Evolutionary conservation across 78 protist genomes (phyloP), one percentile per base, ranked within the genome.

Genomic region (Acrasis kona): DNA sequence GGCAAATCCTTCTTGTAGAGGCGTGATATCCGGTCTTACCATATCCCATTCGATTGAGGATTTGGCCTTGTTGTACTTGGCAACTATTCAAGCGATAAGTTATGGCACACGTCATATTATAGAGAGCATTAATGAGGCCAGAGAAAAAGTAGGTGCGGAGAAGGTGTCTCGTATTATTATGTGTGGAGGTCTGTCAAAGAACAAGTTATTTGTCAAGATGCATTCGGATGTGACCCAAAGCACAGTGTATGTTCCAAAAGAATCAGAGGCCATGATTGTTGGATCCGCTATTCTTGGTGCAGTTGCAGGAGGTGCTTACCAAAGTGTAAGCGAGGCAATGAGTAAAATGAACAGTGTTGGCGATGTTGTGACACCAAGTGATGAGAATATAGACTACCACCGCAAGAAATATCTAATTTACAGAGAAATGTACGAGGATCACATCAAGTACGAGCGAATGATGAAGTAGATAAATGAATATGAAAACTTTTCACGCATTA

Each of bases 231-330:
- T 10, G 1, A 42, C 79, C 19, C 65, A 66, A 39, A 39, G 19
- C 2, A 8, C 76, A 8, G 1, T 75, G 1, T 36, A 29, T 39
- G 0, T 41, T 2, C 72, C 77, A 12, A 28, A 1, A 5, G 42
- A 42, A 7, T 61, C 31, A 7, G 79, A 65, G 57, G 28, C 78
- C 30, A 42, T 81, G 74, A 65, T 81, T 1, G 31, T 79, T 6
- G 85, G 85, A n/a, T 32, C 76, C 5, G 78, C 80, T 7, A 34
- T 81, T 27, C 57, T 79, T 29, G 85, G 39, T 3, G 57, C 85
- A 10, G 2, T 2, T 3, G 78, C 81, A 0, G 36, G 41, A 0
- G 41, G 65, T 4, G 34, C 9, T 8, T 76, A 64, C 40, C 65
- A 71, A 39, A 12, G 32, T 3, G n/a, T 79, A n/a, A 27, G 2